Evolutionary conservation across 2,329 filamentous ascomycete genomes (phyloP), one percentile per base, ranked within the genome.

Genomic region (Colletotrichum camelliae): DNA sequence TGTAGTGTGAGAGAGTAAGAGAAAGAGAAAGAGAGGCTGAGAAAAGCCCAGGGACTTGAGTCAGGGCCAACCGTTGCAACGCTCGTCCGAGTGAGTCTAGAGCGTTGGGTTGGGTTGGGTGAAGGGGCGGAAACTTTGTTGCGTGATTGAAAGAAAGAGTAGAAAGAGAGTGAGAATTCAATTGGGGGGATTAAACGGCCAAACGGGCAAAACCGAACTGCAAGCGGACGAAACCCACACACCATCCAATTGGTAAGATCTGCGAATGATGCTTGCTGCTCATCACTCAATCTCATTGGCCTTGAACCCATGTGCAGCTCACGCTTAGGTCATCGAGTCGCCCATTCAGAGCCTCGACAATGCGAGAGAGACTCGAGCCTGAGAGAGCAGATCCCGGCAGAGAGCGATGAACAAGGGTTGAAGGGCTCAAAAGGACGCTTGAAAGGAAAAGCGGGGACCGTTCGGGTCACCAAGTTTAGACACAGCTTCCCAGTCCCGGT

Each of bases 381-480:
- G 55, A 58, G 31, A 65, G 27, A 60, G 43, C 43, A 52, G 29
- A 37, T 29, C 61, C 60, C 33, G 52, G 31, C 16, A 57, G 33
- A 52, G 43, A 21, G 24, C 57, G 37, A 67, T 33, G 21, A 55
- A 71, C 67, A 74, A 66, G 35, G 60, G 71, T 27, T 24, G 43
- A 52, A 52, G 43, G 43, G 43, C 29, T 74, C 43, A 69, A 70
- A 24, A 18, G 21, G 39, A 48, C 31, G 62, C 61, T 62, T 75
- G 68, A 75, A 72, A 72, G 72, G 37, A 72, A 75, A 75, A 72
- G 69, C 72, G 72, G 72, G 58, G 61, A 67, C 37, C 5, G 33
- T 67, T 66, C 70, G 39, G 48, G 66, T 66, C 61, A 55, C 62
- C 64, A 39, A 52, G 24, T 39, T 74, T 57, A 39, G 61, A 75